Percentiles rank a stretch among this genome's conserved stretches.
phyloP scores from a whole-genome alignment of 2,329 filamentous ascomycete genomes.

The Cephalotrichum gorgonifer region DNA sequence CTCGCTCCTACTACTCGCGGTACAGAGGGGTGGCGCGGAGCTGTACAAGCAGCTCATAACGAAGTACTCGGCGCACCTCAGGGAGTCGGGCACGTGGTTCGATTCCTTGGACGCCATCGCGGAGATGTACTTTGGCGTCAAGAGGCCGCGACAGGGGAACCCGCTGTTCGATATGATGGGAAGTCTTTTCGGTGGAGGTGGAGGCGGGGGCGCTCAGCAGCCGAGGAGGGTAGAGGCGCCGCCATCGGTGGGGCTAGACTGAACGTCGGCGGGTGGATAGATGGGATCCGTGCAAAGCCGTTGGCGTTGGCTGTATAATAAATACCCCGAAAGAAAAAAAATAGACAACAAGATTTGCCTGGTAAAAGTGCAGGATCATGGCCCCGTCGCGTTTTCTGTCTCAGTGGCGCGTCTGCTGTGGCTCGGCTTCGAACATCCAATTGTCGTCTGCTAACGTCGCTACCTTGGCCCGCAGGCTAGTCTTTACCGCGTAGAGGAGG shows the following conservation, averaged over 20 bases:
- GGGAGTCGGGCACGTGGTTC: conserved; percentile 68
- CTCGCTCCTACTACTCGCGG: conserved; percentile 68
- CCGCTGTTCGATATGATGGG: conserved; percentile 98
- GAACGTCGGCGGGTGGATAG: conserved; percentile 10
- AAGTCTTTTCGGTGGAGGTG: conserved; percentile 68
- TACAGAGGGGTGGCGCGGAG: conserved; percentile 69
- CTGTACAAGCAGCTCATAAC: conserved; percentile 71
- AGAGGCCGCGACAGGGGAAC: conserved; percentile 80
- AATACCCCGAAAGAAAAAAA: conserved; percentile 1
- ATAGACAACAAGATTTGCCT: neutral
- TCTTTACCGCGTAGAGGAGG: conserved; percentile 57
- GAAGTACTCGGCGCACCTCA: conserved; percentile 72
- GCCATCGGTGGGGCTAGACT: conserved; percentile 50
- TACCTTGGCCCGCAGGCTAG: conserved; percentile 63
- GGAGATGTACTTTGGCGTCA: conserved; percentile 94
- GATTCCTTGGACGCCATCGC: conserved; percentile 78
- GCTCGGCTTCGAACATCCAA: conserved; percentile 76
- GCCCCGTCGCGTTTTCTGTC: neutral
- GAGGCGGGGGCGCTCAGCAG: neutral
- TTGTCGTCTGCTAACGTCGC: conserved; percentile 68
- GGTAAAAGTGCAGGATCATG: neutral
- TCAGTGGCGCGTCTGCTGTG: conserved; percentile 2
- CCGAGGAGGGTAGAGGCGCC: conserved; percentile 36
- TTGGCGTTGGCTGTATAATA: conserved; percentile 11
- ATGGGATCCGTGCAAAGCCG: neutral